These are phyloP conservation scores for Iodosphaeria phyllophila DNA, from an alignment of 2,329 filamentous ascomycete species.

Conservation along the genomic window DNA sequence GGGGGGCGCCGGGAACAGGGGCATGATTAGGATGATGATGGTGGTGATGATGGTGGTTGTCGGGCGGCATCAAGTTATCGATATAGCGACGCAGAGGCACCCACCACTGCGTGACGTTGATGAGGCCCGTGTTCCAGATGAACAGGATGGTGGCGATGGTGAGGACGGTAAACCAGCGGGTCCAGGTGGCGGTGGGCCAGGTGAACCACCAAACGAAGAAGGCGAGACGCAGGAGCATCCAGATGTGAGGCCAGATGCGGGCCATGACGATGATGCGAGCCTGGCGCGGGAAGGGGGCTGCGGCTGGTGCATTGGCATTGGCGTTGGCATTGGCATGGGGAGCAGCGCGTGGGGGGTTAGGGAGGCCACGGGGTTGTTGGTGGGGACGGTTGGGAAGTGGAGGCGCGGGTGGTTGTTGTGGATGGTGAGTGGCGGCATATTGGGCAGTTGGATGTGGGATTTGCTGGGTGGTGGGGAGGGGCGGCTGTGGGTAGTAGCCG, in stretches of 20 bases:
- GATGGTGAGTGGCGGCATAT: slow-evolving; percentile 1
- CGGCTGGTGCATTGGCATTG: slow-evolving; percentile 11
- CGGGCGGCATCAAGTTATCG: slow-evolving; percentile 37
- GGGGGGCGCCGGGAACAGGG: slow-evolving; percentile 10
- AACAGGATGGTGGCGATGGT: slow-evolving; percentile 35
- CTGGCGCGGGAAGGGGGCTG: no score
- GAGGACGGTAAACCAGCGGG: slow-evolving; percentile 35
- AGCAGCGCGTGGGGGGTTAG: slow-evolving; percentile 2
- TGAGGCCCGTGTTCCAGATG: slow-evolving; percentile 37
- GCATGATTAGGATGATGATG: slow-evolving; percentile 9
- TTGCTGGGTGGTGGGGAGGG: no score
- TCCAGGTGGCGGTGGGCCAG: slow-evolving; percentile 36
- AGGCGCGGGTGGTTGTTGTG: slow-evolving; percentile 9
- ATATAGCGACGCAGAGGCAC: slow-evolving; percentile 37
- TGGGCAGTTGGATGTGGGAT: not conserved
- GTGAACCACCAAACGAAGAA: slow-evolving; percentile 50
- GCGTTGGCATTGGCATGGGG: slow-evolving; percentile 9
- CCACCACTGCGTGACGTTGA: slow-evolving; percentile 38
- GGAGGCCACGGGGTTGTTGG: slow-evolving; percentile 10
- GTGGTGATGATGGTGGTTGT: slow-evolving; percentile 12
- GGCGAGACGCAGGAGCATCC: slow-evolving; percentile 37
- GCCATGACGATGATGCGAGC: slow-evolving; percentile 18
- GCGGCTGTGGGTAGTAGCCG: not conserved
- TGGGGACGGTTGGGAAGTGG: slow-evolving; percentile 10
- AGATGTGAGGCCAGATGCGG: slow-evolving; percentile 39